Evolutionary conservation across 1,284 basidiomycete genomes (phyloP).

Genomic region (Tilletia indica): DNA sequence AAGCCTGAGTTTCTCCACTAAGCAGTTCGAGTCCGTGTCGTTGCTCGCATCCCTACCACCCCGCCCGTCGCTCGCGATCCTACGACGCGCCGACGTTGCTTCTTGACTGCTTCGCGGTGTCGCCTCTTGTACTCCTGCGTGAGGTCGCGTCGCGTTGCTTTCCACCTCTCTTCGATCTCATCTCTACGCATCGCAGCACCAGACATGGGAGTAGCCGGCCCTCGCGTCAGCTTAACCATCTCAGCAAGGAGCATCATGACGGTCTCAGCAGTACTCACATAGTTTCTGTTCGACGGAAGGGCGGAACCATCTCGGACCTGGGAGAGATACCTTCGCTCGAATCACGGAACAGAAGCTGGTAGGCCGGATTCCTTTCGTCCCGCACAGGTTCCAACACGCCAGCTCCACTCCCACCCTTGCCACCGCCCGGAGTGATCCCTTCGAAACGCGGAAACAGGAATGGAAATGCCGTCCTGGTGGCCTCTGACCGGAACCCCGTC

Average conservation of each 20-base stretch:
- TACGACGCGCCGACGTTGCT: slow-evolving; percentile 28
- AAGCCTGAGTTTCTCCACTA: too few relatives aligned
- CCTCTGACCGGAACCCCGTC: too few relatives aligned
- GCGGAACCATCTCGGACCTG: not conserved
- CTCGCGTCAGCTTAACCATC: too few relatives aligned
- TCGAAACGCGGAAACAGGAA: not conserved
- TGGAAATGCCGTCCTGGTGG: not conserved
- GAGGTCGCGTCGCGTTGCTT: slow-evolving; percentile 28
- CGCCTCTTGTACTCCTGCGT: slow-evolving; percentile 44
- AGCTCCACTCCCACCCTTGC: not conserved
- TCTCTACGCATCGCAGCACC: slow-evolving; percentile 9
- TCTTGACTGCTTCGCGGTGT: slow-evolving; percentile 47
- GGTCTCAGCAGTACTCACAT: not conserved
- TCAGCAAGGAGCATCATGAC: too few relatives aligned
- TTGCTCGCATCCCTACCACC: not conserved
- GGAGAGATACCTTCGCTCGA: not conserved
- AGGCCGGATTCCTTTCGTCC: not conserved
- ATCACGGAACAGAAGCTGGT: not conserved
- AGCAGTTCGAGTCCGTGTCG: not conserved
- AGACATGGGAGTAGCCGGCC: not conserved
- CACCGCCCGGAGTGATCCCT: not conserved
- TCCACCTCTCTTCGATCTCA: slow-evolving; percentile 33
- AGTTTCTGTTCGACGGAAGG: slow-evolving; percentile 6
- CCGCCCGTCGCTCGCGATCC: slow-evolving; percentile 27
- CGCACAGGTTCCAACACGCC: not conserved